Evolutionary conservation across 768 basidiomycete species (phyloP).

Genomic region (Lentinula detonsa): DNA sequence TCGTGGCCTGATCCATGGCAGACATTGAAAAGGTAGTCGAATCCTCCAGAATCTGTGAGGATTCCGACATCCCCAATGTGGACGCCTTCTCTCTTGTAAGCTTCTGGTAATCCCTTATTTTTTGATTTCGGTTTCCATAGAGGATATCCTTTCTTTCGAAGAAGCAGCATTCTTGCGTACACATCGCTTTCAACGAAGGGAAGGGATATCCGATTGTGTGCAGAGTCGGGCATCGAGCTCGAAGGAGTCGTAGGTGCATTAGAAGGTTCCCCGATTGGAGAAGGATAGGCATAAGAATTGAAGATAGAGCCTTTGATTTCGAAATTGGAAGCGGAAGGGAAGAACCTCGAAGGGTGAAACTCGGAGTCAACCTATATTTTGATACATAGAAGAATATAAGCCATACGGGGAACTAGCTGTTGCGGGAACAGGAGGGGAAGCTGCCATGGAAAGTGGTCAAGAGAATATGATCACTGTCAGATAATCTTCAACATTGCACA

Average conservation of each 20-base stretch:
- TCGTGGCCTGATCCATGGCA: not conserved
- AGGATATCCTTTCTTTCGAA: not conserved
- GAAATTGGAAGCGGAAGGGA: too few relatives aligned
- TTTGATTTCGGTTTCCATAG: not conserved
- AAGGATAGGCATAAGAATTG: not conserved
- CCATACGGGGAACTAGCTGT: too few relatives aligned
- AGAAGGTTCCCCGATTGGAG: not conserved
- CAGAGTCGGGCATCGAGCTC: not conserved
- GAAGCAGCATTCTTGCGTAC: not conserved
- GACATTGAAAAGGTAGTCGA: slow-evolving; percentile 3
- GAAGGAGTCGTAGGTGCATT: too few relatives aligned
- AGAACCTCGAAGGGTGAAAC: too few relatives aligned
- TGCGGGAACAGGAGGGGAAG: not conserved
- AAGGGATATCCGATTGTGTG: too few relatives aligned
- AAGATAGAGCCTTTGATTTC: not conserved
- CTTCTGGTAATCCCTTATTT: not conserved
- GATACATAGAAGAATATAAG: too few relatives aligned
- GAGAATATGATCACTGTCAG: too few relatives aligned
- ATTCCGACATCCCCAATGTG: slow-evolving; percentile 3
- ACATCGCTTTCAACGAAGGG: not conserved
- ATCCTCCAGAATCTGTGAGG: not conserved
- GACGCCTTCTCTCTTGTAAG: not conserved
- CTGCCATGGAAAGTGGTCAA: not conserved
- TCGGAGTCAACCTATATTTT: too few relatives aligned
- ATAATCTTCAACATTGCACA: too few relatives aligned